phyloP scores from a whole-genome alignment of 495 filamentous ascomycete genomes.

The Aspergillus heteromorphus region DNA sequence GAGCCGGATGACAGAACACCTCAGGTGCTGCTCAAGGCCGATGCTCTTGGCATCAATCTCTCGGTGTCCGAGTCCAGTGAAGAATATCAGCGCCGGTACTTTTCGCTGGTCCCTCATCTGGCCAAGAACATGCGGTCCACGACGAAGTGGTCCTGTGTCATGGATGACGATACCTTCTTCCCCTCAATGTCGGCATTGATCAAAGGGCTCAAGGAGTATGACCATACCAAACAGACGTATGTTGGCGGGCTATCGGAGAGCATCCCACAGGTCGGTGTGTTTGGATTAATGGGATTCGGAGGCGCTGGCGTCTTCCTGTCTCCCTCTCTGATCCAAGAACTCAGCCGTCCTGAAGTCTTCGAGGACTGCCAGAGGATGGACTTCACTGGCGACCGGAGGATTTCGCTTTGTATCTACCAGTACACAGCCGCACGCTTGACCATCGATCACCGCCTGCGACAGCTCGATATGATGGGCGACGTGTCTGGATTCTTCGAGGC shows the following conservation, averaged over 20 bases:
- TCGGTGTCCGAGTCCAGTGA: constrained; percentile 46
- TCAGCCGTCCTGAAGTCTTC: constrained; percentile 30
- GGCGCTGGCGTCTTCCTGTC: constrained; percentile 58
- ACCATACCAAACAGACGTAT: constrained; percentile 44
- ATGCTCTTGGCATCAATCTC: constrained; percentile 45
- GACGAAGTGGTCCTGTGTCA: constrained; percentile 55
- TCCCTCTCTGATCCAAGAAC: constrained; percentile 36
- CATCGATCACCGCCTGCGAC: constrained; percentile 47
- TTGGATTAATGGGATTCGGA: constrained; percentile 52
- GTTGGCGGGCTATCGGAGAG: constrained; percentile 55
- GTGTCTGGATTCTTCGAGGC: constrained; percentile 53
- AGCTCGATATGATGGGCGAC: constrained; percentile 48
- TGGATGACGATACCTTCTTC: constrained; percentile 71
- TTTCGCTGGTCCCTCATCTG: constrained; percentile 51
- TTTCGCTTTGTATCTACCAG: constrained; percentile 49
- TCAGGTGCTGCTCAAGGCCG: constrained; percentile 33
- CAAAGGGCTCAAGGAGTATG: constrained; percentile 38
- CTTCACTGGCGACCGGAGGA: constrained; percentile 41
- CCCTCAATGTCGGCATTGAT: constrained; percentile 46
- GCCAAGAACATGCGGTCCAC: constrained; percentile 37
- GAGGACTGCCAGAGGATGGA: constrained; percentile 36
- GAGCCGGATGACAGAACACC: constrained; percentile 39
- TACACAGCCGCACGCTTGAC: constrained; percentile 46
- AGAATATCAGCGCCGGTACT: constrained; percentile 53
- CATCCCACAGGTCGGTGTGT: constrained; percentile 42